These are phyloP conservation scores for Sequoiadendron giganteum DNA, from an alignment of 75 land plant species.

Conservation along the genomic window DNA sequence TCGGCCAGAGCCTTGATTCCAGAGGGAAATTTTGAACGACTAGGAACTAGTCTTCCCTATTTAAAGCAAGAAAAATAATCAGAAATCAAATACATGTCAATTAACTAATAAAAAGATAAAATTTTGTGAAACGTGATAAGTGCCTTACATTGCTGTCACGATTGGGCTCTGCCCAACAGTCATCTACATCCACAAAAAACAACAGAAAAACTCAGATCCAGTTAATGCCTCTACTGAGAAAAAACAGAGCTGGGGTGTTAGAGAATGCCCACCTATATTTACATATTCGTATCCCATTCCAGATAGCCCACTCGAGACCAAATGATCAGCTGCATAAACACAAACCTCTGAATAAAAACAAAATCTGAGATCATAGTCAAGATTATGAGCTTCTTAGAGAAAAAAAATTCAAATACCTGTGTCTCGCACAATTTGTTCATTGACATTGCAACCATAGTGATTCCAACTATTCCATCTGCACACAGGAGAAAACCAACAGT, in stretches of 20 bases:
- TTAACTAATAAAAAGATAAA: neutral
- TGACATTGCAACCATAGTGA: slow-evolving; percentile 18
- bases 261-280: neutral
- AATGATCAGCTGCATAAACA: neutral
- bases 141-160: slow-evolving; percentile 40
- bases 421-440: slow-evolving; percentile 5
- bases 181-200: slow-evolving; percentile 30
- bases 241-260: neutral
- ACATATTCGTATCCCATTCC: slow-evolving; percentile 10
- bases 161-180: slow-evolving; percentile 63
- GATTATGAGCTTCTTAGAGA: neutral
- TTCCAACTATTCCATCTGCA: slow-evolving; percentile 26
- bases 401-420: slow-evolving; percentile 4
- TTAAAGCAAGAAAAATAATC: neutral
- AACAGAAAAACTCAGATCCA: neutral
- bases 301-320: neutral
- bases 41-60: slow-evolving; percentile 20
- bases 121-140: neutral
- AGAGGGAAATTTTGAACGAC: slow-evolving; percentile 12
- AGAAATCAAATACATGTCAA: neutral
- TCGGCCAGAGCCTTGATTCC: slow-evolving; percentile 34
- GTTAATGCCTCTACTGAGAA: neutral
- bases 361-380: neutral
- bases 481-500: neutral
- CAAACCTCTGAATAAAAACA: neutral